Evolutionary conservation across 2,329 filamentous ascomycete species (phyloP), one percentile per base, ranked within the genome.

Genomic region (Epichloe sylvatica): DNA sequence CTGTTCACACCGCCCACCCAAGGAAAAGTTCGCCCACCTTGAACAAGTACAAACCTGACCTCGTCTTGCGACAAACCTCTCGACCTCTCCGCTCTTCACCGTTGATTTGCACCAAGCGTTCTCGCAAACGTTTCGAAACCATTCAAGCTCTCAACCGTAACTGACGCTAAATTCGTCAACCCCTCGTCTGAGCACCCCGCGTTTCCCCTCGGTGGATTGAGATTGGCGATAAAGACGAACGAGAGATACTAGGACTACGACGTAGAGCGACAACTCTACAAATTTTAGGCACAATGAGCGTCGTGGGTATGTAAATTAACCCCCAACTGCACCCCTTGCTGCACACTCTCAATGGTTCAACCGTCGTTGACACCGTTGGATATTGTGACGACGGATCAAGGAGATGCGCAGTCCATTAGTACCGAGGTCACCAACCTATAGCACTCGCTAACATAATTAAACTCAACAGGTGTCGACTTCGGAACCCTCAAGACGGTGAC

Each of bases 401-500:
- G 23, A 43, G 7, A 25, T 45, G 13, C 38, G 35, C 35, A 30
- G 21, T 23, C 35, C 34, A 5, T 5, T 17, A 38, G 6, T 4
- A 39, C n/a, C 23, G 30, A 37, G 21, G n/a, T 42, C 50, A 15
- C 46, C 36, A 37, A 15, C 17, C n/a, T 25, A 9, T 11, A 45
- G 34, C 21, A 34, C 8, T 51, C 39, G 43, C 48, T 56, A 54
- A 63, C 53, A 38, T n/a, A 6, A 4, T 2, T 35, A 5, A 3
- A 19, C 21, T 39, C 12, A 37, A 12, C 49, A 79, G 89, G 89
- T 71, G 81, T 94, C 71, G 91, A 97, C 80, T 84, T 97, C 74
- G 91, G 91, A 75, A 88, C 88, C 60, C 82, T 94, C 69, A 95
- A 94, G 80, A 95, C 91, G 68, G 90, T 94, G 66, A 86, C 97